phyloP scores from a whole-genome alignment of 2,329 filamentous ascomycete species.

The Colletotrichum brevisporum region DNA sequence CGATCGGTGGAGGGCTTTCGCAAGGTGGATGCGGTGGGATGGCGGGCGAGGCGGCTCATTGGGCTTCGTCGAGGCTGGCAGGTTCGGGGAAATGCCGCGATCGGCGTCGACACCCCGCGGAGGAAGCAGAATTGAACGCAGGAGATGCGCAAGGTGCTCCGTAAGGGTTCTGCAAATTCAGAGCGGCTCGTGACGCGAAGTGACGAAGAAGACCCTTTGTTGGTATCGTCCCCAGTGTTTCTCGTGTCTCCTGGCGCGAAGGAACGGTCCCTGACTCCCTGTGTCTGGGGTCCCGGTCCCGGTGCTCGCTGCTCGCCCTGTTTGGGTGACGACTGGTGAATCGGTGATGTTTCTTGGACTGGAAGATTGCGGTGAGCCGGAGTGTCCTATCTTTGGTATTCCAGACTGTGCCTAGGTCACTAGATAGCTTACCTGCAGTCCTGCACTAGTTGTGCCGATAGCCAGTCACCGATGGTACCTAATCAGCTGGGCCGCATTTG shows the following conservation, averaged over 20 bases:
- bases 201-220: too few relatives aligned
- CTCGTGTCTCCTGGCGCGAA: neutral
- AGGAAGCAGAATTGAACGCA: constrained; percentile 1
- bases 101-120: constrained; percentile 24
- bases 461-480: too few relatives aligned
- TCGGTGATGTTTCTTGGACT: neutral
- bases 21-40: constrained; percentile 27
- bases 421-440: too few relatives aligned
- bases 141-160: too few relatives aligned
- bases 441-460: too few relatives aligned
- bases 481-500: too few relatives aligned
- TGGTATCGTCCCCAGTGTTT: neutral
- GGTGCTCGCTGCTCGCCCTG: neutral
- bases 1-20: constrained; percentile 9
- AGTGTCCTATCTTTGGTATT: neutral
- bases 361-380: constrained; percentile 30
- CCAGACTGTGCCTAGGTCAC: neutral
- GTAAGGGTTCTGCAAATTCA: neutral
- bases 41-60: constrained; percentile 30
- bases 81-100: constrained; percentile 22
- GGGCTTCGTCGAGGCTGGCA: constrained; percentile 18
- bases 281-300: neutral
- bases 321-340: neutral
- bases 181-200: too few relatives aligned
- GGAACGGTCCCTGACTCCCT: too few relatives aligned